Base-by-base conservation (phyloP, 2,329 filamentous ascomycete genomes). In the Colletotrichum caudatum region DNA sequence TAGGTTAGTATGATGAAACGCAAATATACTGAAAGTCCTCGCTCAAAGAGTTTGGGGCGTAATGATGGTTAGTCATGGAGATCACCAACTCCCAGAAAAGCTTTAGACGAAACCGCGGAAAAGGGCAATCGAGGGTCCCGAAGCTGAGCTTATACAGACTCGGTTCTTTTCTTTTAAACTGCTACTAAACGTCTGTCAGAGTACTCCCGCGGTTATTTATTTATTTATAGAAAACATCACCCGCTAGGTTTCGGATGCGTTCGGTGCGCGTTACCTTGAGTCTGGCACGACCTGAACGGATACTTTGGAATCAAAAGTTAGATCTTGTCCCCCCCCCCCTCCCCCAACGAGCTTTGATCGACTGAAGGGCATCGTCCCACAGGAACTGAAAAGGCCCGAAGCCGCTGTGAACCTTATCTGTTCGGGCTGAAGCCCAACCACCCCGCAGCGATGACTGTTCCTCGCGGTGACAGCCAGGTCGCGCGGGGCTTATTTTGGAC, bases 321-420 rank as follows among this genome's bases (percentile, higher is more conserved):
- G n/a, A 48, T 23, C 12, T 12, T 29, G 3, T 3, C 26, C 26
- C 2, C 3, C 26, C 26, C 26, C 26, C 26, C 26, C 3, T 29
- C 1, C 7, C 1, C 20, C 20, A 4, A 20, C 12, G 44, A 5
- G 3, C 5, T 11, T 12, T 12, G 6, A 1, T 18, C 18, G n/a
- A 46, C 9, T 9, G 44, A 8, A n/a, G 44, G 18, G 7, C 4
- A 3, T 46, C 7, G 7, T 46, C 12, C n/a, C 23, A 26, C 23
- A 26, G n/a, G 7, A 18, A 18, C 8, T 16, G 12, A 11, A 29
- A 16, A n/a, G n/a, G 14, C 1, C 12, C 3, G 50, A 53, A 53
- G 14, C 23, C 23, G 9, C 26, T 6, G 29, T 14, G 6, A 54
- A 54, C 16, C 14, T 12, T 54, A n/a, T 54, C 3, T 3, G 1